Conservation (phyloP, 2,329 filamentous ascomycete genomes). For the Fusarium sterilihyphosum region DNA sequence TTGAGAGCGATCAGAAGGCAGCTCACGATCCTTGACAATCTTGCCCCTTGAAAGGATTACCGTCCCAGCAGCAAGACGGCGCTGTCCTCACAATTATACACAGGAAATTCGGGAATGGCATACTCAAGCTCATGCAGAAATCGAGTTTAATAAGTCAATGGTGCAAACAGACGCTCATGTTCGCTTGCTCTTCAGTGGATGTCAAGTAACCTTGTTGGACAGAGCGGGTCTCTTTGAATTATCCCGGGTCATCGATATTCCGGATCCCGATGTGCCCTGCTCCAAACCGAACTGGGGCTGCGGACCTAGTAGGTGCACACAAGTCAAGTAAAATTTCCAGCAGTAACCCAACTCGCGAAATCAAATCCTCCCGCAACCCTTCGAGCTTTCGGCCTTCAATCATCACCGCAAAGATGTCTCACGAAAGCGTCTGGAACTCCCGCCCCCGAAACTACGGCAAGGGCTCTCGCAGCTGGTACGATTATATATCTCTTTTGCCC, state of each 20-base stretch:
- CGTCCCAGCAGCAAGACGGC: too few species aligned
- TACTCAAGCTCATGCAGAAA: background rate
- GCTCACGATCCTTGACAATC: background rate
- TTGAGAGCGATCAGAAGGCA: background rate
- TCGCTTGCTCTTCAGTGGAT: conserved; percentile 1
- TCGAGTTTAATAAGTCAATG: background rate
- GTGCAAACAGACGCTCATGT: background rate
- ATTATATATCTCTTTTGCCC: conserved; percentile 15
- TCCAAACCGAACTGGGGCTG: conserved; percentile 48
- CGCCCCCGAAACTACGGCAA: conserved; percentile 98
- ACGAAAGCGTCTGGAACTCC: conserved; percentile 99
- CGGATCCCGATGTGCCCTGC: conserved; percentile 7
- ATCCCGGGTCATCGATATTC: background rate
- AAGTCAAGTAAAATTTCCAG: conserved; percentile 47
- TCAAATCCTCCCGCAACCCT: conserved; percentile 45
- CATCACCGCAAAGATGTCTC: conserved; percentile 66
- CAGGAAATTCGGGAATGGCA: background rate
- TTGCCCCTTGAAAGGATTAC: background rate
- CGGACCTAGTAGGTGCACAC: conserved; percentile 49
- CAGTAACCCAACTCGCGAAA: conserved; percentile 48
- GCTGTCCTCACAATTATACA: background rate
- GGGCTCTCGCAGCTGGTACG: conserved; percentile 93
- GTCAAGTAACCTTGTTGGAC: conserved; percentile 16
- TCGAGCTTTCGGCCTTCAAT: conserved; percentile 44
- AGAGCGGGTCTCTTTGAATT: background rate